A percentile compares a stretch with the other conserved stretches of the same genome.
These are phyloP conservation scores for Fusarium coicis DNA, from an alignment of 2,329 filamentous ascomycete species.

Conservation along the genomic window DNA sequence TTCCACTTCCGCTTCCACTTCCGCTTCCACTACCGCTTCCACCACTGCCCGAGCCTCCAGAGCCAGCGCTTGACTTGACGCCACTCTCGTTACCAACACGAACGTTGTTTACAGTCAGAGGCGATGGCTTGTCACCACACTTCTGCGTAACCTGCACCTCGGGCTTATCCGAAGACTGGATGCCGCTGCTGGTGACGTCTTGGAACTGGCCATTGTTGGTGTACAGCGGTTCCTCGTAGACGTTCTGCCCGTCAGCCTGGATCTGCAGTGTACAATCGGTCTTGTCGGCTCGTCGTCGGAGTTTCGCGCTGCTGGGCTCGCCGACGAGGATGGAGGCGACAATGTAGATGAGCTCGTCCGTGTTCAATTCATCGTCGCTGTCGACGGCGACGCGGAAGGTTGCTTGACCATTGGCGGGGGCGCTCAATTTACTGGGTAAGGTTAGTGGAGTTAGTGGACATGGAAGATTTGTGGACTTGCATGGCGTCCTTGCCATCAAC, in stretches of 20 bases:
- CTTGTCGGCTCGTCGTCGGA: conserved; percentile 17
- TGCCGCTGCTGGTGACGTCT: conserved; percentile 25
- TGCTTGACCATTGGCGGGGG: conserved; percentile 26
- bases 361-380: conserved; percentile 7
- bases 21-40: not conserved
- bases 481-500: conserved; percentile 29
- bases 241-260: conserved; percentile 17
- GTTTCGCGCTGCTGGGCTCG: conserved; percentile 25
- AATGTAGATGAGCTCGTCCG: conserved; percentile 21
- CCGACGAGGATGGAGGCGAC: conserved; percentile 31
- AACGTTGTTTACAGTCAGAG: conserved; percentile 25
- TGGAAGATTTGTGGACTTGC: not conserved
- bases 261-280: conserved; percentile 28
- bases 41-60: conserved; percentile 9
- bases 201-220: conserved; percentile 30
- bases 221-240: conserved; percentile 24
- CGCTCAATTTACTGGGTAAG: conserved; percentile 15
- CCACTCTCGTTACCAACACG: conserved; percentile 24
- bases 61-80: conserved; percentile 23
- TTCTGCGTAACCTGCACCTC: conserved; percentile 28
- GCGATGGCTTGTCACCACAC: conserved; percentile 20
- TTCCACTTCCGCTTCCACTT: not conserved
- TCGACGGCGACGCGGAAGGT: conserved; percentile 21
- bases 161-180: conserved; percentile 22
- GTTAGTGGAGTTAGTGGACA: not conserved